phyloP scores from a whole-genome alignment of 2,329 filamentous ascomycete genomes.

The Penicillium sp. region DNA sequence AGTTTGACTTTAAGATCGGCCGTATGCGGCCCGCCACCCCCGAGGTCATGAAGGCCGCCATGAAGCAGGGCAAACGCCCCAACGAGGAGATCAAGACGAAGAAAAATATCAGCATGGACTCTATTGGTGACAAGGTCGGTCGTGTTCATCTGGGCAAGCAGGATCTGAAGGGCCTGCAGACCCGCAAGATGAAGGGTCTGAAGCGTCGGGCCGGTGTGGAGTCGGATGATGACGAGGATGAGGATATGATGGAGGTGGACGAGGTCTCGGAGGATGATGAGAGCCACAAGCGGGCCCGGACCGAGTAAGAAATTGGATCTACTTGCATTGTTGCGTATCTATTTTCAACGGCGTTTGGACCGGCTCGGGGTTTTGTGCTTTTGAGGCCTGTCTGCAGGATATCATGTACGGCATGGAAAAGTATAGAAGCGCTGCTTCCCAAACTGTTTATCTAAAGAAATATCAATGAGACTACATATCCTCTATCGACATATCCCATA shows the following conservation, averaged over 20 bases:
- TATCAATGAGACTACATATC: conserved; percentile 3
- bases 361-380: conserved; percentile 29
- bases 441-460: conserved; percentile 7
- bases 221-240: conserved; percentile 55
- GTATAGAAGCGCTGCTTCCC: conserved; percentile 4
- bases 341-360: conserved; percentile 31
- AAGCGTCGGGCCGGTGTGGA: conserved; percentile 76
- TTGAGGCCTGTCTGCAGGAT: conserved; percentile 24
- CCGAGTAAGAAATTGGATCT: conserved; percentile 26
- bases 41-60: conserved; percentile 86
- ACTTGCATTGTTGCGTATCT: conserved; percentile 26
- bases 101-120: conserved; percentile 94
- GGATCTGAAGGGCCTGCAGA: conserved; percentile 85
- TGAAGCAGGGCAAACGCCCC: conserved; percentile 78
- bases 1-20: conserved; percentile 88
- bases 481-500: no score
- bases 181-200: conserved; percentile 98
- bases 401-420: conserved; percentile 30
- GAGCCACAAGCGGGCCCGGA: conserved; percentile 38
- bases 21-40: conserved; percentile 59
- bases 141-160: conserved; percentile 90
- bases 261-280: conserved; percentile 43
- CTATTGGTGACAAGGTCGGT: conserved; percentile 95
- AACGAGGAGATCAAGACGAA: conserved; percentile 66
- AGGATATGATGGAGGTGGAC: conserved; percentile 55